Evolutionary conservation across 768 basidiomycete genomes (phyloP), one percentile per base, ranked within the genome.

Genomic region (Phanerochaete sordida): DNA sequence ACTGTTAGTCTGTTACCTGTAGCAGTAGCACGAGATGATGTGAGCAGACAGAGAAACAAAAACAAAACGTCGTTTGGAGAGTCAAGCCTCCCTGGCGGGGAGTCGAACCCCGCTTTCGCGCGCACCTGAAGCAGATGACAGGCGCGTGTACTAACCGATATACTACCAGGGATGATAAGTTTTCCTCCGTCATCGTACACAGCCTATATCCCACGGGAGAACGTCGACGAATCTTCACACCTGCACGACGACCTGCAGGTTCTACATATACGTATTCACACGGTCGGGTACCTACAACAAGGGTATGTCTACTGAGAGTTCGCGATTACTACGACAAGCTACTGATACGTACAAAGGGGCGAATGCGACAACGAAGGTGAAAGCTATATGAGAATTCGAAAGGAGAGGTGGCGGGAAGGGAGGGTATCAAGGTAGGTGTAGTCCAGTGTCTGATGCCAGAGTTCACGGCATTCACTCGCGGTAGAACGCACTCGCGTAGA

Each of bases 51-150:
- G 33, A 46, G 19, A 46, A n/a, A 24, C 39, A 43, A 43, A 43
- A 43, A 43, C 19, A 43, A n/a, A n/a, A n/a, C n/a, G n/a, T n/a
- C n/a, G n/a, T n/a, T n/a, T n/a, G n/a, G n/a, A n/a, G n/a, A n/a
- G n/a, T n/a, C n/a, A n/a, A n/a, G 19, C 8, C 69, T 70, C 69
- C 60, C 66, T 70, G 69, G 64, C 69, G 66, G 69, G 69, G 69
- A 70, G 66, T 70, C 69, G 69, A 70, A 70, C 69, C 69, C 69
- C 66, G 69, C 69, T 70, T 65, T 70, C 69, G 69, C 69, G 68
- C 69, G 69, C 53, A 27, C 53, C 24, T 26, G 3, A 7, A 48
- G 23, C 47, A 26, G 47, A 43, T 48, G 47, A 48, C 47, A 48
- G 47, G 47, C 47, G 47, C 47, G 47, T 48, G 47, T 48, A 48